Evolutionary conservation across 2,329 filamentous ascomycete genomes (phyloP).

Genomic region (Teratosphaeria epicoccoides): DNA sequence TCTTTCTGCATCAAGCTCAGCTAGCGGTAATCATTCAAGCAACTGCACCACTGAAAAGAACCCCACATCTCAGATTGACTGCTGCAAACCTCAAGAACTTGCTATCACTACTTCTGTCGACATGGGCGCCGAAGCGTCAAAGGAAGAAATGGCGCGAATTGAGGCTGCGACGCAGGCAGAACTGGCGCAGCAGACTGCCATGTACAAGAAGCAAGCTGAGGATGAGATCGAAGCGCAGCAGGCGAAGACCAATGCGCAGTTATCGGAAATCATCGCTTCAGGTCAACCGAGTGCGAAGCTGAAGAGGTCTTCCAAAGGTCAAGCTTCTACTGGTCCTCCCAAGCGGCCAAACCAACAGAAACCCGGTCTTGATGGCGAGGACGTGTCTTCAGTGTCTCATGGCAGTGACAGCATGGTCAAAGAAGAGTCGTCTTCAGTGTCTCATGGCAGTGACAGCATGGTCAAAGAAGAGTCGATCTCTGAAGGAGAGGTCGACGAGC

Average conservation of each 20-base stretch:
- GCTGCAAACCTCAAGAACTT: background rate
- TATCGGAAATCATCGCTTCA: background rate
- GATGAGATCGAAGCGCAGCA: background rate
- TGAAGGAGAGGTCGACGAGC: background rate
- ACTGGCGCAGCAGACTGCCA: background rate
- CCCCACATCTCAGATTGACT: background rate
- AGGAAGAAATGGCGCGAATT: background rate
- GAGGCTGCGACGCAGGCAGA: background rate
- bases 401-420: background rate
- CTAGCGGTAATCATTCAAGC: too few relatives aligned
- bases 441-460: background rate
- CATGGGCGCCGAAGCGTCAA: background rate
- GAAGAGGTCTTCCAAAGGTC: background rate
- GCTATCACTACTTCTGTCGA: too few relatives aligned
- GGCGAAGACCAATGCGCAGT: background rate
- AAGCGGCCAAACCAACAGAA: background rate
- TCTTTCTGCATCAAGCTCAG: too few relatives aligned
- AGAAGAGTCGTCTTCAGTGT: background rate
- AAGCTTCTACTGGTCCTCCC: background rate
- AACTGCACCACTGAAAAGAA: too few relatives aligned
- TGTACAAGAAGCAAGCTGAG: background rate
- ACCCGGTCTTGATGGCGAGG: background rate
- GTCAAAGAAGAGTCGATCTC: background rate
- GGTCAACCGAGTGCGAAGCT: background rate
- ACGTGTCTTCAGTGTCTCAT: background rate